These are phyloP conservation scores for Cicer cuneatum DNA, from an alignment of 306 rosid species.

Conservation along the genomic window DNA sequence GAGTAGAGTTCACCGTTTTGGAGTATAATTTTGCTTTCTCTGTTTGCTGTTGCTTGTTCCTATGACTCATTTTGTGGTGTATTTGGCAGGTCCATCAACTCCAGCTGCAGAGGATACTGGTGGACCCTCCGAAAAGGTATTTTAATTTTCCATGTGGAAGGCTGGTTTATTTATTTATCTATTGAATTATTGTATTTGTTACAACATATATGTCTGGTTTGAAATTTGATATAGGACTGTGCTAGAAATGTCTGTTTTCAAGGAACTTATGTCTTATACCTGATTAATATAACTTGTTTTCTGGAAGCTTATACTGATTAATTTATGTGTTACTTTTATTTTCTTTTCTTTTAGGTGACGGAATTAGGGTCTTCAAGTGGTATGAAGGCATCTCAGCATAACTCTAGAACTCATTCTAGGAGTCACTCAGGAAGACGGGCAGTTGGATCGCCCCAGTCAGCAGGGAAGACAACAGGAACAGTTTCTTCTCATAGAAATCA, in stretches of 20 bases:
- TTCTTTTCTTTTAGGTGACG: constrained; percentile 59
- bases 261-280: constrained; percentile 17
- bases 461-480: constrained; percentile 51
- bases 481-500: constrained; percentile 54
- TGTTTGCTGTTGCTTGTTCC: constrained; percentile 25
- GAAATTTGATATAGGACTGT: constrained; percentile 8
- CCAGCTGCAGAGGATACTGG: constrained; percentile 56
- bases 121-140: constrained; percentile 75
- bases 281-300: constrained; percentile 32
- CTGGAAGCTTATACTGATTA: neutral
- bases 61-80: constrained; percentile 34
- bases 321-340: constrained; percentile 14
- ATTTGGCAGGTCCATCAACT: constrained; percentile 61
- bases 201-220: neutral
- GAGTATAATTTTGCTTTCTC: neutral
- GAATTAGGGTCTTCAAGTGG: constrained; percentile 52
- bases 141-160: neutral
- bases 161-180: neutral
- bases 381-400: constrained; percentile 50
- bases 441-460: constrained; percentile 54
- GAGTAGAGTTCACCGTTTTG: neutral
- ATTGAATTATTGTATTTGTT: constrained; percentile 13
- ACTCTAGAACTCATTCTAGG: constrained; percentile 51
- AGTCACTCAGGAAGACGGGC: constrained; percentile 55
- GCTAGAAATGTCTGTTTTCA: neutral